Evolutionary conservation across 2,329 filamentous ascomycete genomes (phyloP), one percentile per base, ranked within the genome.

Genomic region (Zymoseptoria pseudotritici): DNA sequence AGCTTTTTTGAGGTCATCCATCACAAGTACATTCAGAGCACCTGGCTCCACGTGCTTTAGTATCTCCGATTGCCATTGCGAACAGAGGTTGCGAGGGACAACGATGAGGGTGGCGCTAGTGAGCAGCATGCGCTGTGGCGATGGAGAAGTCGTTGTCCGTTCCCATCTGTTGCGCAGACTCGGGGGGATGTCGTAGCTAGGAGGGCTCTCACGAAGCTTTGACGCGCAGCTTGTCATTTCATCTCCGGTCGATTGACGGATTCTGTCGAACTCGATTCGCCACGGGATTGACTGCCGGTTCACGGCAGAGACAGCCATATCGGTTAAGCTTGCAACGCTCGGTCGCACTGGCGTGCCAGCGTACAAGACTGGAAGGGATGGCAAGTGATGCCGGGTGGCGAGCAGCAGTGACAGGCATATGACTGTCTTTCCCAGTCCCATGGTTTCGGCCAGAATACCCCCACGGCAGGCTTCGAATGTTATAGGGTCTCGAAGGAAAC

Each of bases 21-120:
- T 74, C 0, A 87, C 76, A 0, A 94, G 76, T 0, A 91, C 80
- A 10, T 61, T 65, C 0, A 97, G 76, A 0, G 82, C 82, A 2
- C 75, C 76, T 4, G 71, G 65, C 36, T 80, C 73, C 0, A 91
- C 88, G 69, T 97, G 93, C 68, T 91, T 91, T 2, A 78, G 72
- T 10, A 97, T 91, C 69, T 97, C 91, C 10, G 85, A 80, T 57
- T 83, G 78, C 93, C 93, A 97, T 72, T 97, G 93, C 57, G 86
- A 82, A 2, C 96, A 78, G 22, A 97, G 78, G 69, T 97, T 97
- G 13, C 86, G 80, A 0, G 93, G 93, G 0, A 92, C 90, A 29
- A 97, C 83, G 19, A 96, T 79, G 3, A 97, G 77, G 0, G 88
- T 96, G 0, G 83, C 83, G 26, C 83, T 80, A 61, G 86, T 89